Evolutionary conservation across 148 eudicot species (phyloP), one percentile per base, ranked within the genome.

Genomic region (Hydrangea macrophylla): DNA sequence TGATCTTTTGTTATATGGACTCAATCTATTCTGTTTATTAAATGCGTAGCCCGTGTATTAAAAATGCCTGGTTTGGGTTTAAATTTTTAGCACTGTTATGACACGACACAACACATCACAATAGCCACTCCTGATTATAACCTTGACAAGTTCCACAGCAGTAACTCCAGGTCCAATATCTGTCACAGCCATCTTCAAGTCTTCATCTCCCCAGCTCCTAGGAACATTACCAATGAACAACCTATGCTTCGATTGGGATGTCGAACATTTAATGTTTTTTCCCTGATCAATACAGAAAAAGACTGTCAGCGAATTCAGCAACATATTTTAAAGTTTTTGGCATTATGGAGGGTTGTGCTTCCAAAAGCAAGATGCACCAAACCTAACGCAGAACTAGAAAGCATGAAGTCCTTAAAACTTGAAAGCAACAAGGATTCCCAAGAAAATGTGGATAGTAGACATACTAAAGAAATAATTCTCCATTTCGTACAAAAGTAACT

Each of bases 141-240:
- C 99, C 99, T 91, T 91, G 55, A 91, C 53, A 36, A 94, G 88
- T 50, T 94, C 99, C 36, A 94, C 78, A 20, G 73, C 26, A 64
- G 50, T 77, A 50, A 91, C 84, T 58, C 99, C 99, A 61, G 99
- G 99, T 69, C 99, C 99, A 58, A 91, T 72, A 54, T 74, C 84
- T 55, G 75, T 60, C 55, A 94, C 90, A 55, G 66, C 82, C 67
- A 85, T 89, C 72, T 80, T 84, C 70, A 91, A 70, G 58, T 91
- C 90, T 42, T 81, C 78, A 76, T 88, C 88, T 62, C 84, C 83
- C 97, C 97, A 91, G 28, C 72, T 72, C 71, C 73, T 88, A 12
- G 99, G 99, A 72, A 94, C 60, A 75, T 91, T 94, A 67, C 99
- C 96, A 67, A 94, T 78, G 71, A 91, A 94, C 66, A 94, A 79